Percentiles rank a stretch among this genome's conserved stretches.
Evolutionary conservation across 345 rosid species (phyloP).

Genomic region (Gossypium rotundifolium): DNA sequence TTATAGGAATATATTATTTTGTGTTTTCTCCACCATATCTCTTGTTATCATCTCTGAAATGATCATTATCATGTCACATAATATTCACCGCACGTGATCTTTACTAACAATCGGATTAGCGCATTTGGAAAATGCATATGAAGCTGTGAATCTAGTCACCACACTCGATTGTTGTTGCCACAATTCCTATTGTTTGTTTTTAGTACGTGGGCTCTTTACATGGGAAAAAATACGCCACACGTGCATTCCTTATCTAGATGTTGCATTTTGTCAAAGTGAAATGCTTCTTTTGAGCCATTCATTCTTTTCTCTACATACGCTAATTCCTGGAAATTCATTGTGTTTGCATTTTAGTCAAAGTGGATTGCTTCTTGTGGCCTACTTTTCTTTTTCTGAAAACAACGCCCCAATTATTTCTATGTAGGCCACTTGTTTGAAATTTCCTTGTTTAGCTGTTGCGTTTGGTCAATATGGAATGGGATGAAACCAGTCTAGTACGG

Average conservation of each 20-base stretch:
- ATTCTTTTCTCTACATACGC: too few relatives aligned
- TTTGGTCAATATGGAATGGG: too few relatives aligned
- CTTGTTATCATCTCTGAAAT: not conserved
- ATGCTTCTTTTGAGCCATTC: too few relatives aligned
- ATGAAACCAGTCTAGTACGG: too few relatives aligned
- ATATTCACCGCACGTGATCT: not conserved
- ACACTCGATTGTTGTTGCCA: too few relatives aligned
- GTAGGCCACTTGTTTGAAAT: not conserved
- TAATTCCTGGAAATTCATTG: too few relatives aligned
- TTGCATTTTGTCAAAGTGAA: too few relatives aligned
- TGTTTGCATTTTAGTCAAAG: not conserved
- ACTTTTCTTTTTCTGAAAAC: not conserved
- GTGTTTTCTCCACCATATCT: too few relatives aligned
- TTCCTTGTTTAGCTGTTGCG: not conserved
- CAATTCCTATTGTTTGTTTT: too few relatives aligned
- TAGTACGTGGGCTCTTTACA: too few relatives aligned
- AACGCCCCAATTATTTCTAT: not conserved
- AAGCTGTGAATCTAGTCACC: not conserved
- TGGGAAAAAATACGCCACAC: too few relatives aligned
- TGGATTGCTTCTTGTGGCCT: not conserved
- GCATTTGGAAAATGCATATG: not conserved
- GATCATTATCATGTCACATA: not conserved
- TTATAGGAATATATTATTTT: not conserved
- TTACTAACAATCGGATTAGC: not conserved
- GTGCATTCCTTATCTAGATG: too few relatives aligned